A percentile compares a stretch with the other conserved stretches of the same genome.
phyloP scores from a whole-genome alignment of 768 basidiomycete genomes.

The Boletus pseudo-olivaceus region DNA sequence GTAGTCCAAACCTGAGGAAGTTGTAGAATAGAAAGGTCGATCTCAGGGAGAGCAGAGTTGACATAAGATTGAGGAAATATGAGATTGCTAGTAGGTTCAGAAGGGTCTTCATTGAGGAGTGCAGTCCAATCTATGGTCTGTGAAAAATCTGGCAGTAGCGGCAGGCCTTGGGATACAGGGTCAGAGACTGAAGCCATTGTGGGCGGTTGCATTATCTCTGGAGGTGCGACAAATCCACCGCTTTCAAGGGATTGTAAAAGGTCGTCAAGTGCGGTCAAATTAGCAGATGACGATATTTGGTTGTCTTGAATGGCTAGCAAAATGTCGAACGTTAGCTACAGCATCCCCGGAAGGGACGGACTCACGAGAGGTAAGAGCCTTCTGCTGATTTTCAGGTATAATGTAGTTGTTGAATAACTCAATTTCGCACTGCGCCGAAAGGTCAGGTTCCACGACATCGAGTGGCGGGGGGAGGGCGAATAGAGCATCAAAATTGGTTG shows the following conservation, averaged over 20 bases:
- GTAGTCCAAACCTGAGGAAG: not conserved
- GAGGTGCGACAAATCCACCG: not conserved
- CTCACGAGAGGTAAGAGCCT: not conserved
- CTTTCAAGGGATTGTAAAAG: slow-evolving; percentile 5
- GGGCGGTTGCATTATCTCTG: not conserved
- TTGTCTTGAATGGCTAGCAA: not conserved
- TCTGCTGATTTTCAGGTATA: slow-evolving; percentile 6
- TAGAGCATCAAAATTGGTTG: slow-evolving; percentile 15
- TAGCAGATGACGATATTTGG: not conserved
- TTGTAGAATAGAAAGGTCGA: slow-evolving; percentile 9
- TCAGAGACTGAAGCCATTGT: not conserved
- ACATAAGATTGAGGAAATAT: not conserved
- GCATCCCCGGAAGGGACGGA: not conserved
- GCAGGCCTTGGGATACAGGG: not conserved
- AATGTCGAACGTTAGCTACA: not conserved
- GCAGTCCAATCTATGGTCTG: slow-evolving; percentile 11
- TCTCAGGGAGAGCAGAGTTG: not conserved
- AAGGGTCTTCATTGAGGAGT: slow-evolving; percentile 1
- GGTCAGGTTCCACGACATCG: slow-evolving; percentile 21
- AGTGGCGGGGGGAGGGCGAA: slow-evolving; percentile 26
- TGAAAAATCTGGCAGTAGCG: not conserved
- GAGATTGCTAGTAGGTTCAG: not conserved
- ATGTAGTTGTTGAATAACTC: slow-evolving; percentile 30
- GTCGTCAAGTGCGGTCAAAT: slow-evolving; percentile 1
- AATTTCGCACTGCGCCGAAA: slow-evolving; percentile 29